A percentile compares a stretch with the other conserved stretches of the same genome.
These are phyloP conservation scores for Cryptococcus sp. DNA, from an alignment of 1,284 basidiomycete species.

Conservation along the genomic window DNA sequence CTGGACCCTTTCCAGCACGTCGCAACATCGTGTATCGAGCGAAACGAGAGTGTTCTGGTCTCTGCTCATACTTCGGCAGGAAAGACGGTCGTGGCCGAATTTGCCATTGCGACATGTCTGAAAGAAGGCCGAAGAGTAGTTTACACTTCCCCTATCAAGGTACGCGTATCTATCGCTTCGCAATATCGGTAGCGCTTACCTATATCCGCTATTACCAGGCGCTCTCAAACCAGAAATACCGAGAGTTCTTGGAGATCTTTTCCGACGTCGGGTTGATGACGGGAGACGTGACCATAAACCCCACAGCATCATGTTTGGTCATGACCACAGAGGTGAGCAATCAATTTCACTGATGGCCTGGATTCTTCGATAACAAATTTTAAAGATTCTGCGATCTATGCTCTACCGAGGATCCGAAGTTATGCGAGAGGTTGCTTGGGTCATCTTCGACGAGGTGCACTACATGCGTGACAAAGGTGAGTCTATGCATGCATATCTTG, in stretches of 20 bases:
- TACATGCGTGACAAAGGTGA: conserved; percentile 94
- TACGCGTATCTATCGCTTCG: conserved; percentile 52
- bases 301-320: conserved; percentile 91
- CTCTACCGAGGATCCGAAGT: conserved; percentile 97
- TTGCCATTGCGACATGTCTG: conserved; percentile 96
- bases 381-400: conserved; percentile 96
- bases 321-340: conserved; percentile 94
- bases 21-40: conserved; percentile 90
- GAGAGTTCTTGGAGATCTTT: conserved; percentile 95
- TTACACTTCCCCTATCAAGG: conserved; percentile 99
- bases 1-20: conserved; percentile 98
- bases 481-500: conserved; percentile 7
- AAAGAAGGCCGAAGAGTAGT: conserved; percentile 87
- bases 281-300: conserved; percentile 99
- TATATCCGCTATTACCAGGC: conserved; percentile 61
- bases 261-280: conserved; percentile 99
- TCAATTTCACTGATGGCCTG: not conserved
- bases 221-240: conserved; percentile 97
- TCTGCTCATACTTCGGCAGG: conserved; percentile 99
- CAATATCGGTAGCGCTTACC: not conserved
- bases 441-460: conserved; percentile 99
- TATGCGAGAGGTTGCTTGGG: conserved; percentile 99
- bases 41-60: conserved; percentile 95
- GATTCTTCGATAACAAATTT: not conserved
- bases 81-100: conserved; percentile 98